phyloP scores from a whole-genome alignment of 169 alveolate genomes.

The Plasmodium adleri region DNA sequence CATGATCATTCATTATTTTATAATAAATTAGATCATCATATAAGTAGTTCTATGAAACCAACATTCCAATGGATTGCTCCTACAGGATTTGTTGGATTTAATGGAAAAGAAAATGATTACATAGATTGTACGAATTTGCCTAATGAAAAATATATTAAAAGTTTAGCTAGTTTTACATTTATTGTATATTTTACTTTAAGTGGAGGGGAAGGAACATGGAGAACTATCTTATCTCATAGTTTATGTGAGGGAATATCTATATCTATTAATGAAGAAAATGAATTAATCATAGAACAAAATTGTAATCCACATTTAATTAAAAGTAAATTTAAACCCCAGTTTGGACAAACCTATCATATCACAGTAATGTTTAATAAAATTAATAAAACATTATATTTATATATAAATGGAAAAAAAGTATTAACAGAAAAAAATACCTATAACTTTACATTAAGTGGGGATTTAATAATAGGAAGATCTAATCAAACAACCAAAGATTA shows the following conservation, averaged over 20 bases:
- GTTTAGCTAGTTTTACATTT: conserved; percentile 81
- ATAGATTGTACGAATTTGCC: conserved; percentile 81
- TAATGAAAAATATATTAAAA: conserved; percentile 79
- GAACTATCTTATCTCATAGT: conserved; percentile 80
- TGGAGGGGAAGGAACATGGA: conserved; percentile 75
- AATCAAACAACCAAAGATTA: conserved; percentile 78
- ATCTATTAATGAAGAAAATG: conserved; percentile 85
- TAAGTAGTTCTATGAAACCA: conserved; percentile 14
- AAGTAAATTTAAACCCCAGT: conserved; percentile 82
- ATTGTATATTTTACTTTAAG: conserved; percentile 79
- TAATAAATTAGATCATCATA: background rate
- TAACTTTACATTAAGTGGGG: conserved; percentile 72
- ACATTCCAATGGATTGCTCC: conserved; percentile 75
- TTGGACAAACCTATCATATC: conserved; percentile 79
- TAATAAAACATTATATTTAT: conserved; percentile 73
- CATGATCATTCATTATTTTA: conserved; percentile 2
- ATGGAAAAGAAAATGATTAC: conserved; percentile 81
- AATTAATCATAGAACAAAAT: conserved; percentile 86
- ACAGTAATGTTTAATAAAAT: conserved; percentile 41
- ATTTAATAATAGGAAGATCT: conserved; percentile 79
- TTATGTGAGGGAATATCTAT: conserved; percentile 88
- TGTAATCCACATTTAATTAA: conserved; percentile 85
- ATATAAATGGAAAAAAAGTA: conserved; percentile 55
- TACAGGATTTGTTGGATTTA: conserved; percentile 76
- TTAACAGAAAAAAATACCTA: conserved; percentile 13